These are phyloP conservation scores for Metschnikowia santaceciliae DNA, from an alignment of 805 yeast species.

Conservation along the genomic window DNA sequence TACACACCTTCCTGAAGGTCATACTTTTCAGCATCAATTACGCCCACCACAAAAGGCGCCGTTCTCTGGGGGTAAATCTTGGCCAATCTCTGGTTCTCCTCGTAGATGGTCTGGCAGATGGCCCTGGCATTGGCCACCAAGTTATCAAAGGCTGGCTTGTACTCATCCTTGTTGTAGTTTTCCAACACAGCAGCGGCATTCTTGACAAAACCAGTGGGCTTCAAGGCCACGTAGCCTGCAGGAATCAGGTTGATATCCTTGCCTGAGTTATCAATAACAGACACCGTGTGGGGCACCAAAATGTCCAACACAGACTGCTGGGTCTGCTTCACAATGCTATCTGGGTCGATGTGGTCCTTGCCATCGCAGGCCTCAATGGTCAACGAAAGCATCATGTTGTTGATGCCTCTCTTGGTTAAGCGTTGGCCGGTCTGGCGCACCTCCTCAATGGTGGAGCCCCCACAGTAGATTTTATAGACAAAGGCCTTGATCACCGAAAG, in stretches of 20 bases:
- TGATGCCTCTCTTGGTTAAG: constrained; percentile 68
- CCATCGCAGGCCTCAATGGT: constrained; percentile 94
- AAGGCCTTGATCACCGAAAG: constrained; percentile 62
- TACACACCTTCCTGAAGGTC: constrained; percentile 90
- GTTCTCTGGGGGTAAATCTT: constrained; percentile 56
- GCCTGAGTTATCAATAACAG: constrained; percentile 46
- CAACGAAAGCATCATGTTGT: constrained; percentile 92
- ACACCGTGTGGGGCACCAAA: constrained; percentile 65
- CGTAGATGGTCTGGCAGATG: constrained; percentile 54
- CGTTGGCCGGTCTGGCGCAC: constrained; percentile 68
- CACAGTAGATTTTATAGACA: constrained; percentile 83
- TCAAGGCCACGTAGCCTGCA: constrained; percentile 88
- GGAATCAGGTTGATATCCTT: constrained; percentile 64
- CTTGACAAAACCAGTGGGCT: constrained; percentile 84
- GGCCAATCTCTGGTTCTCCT: constrained; percentile 49
- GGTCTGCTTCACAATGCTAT: constrained; percentile 59
- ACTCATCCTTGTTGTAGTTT: constrained; percentile 51
- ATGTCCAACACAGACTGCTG: constrained; percentile 63
- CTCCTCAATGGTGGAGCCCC: constrained; percentile 75
- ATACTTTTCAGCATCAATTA: constrained; percentile 88
- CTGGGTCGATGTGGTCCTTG: constrained; percentile 54
- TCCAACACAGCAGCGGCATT: constrained; percentile 72
- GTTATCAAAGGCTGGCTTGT: constrained; percentile 44
- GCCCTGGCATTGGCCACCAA: constrained; percentile 63
- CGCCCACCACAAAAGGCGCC: constrained; percentile 70